Percentiles rank a stretch among this genome's conserved stretches.
These are phyloP conservation scores for Pisolithus microcarpus DNA, from an alignment of 768 basidiomycete species.

Conservation along the genomic window DNA sequence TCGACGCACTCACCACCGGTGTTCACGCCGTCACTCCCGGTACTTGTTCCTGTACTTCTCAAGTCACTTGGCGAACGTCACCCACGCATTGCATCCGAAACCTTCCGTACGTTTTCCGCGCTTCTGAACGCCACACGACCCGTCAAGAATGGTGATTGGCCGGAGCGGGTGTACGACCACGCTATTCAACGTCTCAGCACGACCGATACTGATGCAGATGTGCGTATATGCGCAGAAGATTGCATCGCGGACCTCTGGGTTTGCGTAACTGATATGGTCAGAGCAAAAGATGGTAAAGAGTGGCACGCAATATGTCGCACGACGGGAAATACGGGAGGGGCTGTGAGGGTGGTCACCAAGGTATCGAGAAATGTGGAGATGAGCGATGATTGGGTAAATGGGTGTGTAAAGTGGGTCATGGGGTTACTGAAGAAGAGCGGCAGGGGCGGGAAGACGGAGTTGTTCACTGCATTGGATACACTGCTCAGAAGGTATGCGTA, in stretches of 20 bases:
- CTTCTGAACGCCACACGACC: conserved; percentile 73
- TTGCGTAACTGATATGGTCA: conserved; percentile 69
- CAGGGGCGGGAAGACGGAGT: conserved; percentile 66
- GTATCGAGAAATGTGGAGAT: conserved; percentile 73
- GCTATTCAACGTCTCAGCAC: conserved; percentile 62
- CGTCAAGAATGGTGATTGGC: conserved; percentile 56
- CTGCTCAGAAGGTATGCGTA: conserved; percentile 54
- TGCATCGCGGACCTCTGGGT: conserved; percentile 84
- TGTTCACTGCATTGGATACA: conserved; percentile 71
- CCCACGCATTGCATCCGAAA: conserved; percentile 81
- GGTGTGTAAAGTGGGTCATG: conserved; percentile 71
- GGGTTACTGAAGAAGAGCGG: conserved; percentile 72
- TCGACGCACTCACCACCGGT: conserved; percentile 51
- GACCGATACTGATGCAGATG: conserved; percentile 88
- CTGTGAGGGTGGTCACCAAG: conserved; percentile 74
- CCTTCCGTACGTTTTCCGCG: conserved; percentile 82
- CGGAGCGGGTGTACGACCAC: conserved; percentile 66
- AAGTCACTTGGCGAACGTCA: conserved; percentile 74
- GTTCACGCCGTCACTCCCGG: conserved; percentile 54
- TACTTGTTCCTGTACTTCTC: conserved; percentile 68
- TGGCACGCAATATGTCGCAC: conserved; percentile 75
- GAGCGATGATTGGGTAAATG: conserved; percentile 73
- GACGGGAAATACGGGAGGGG: conserved; percentile 63
- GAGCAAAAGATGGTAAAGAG: conserved; percentile 57
- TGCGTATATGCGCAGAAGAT: conserved; percentile 75